A percentile compares a stretch with the other conserved stretches of the same genome.
These are phyloP conservation scores for Daldinia loculata DNA, from an alignment of 495 filamentous ascomycete species.

Conservation along the genomic window DNA sequence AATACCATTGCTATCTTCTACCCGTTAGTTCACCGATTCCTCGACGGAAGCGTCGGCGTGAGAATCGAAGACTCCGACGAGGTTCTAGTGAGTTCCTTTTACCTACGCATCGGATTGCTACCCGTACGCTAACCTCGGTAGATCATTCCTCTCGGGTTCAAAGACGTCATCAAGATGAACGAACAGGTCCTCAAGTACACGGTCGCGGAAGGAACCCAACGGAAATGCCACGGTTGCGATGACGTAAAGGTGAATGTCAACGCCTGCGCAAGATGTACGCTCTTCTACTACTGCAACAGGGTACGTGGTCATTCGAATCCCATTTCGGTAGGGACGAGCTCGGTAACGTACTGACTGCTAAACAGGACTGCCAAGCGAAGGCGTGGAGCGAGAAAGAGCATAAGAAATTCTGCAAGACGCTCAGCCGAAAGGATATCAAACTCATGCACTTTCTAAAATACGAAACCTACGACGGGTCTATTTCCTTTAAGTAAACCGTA, in stretches of 20 bases:
- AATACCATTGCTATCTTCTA: slow-evolving; percentile 37
- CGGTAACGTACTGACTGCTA: background rate
- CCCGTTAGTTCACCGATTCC: slow-evolving; percentile 12
- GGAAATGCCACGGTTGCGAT: slow-evolving; percentile 23
- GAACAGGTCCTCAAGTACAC: slow-evolving; percentile 24
- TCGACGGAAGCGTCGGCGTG: slow-evolving; percentile 19
- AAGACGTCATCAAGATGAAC: slow-evolving; percentile 30
- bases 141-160: slow-evolving; percentile 22
- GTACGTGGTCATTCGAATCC: background rate
- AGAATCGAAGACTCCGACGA: slow-evolving; percentile 25
- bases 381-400: slow-evolving; percentile 27
- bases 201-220: background rate
- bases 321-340: background rate
- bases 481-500: background rate
- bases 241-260: slow-evolving; percentile 8
- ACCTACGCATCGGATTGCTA: background rate
- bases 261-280: slow-evolving; percentile 15
- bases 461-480: background rate
- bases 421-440: slow-evolving; percentile 16
- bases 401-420: slow-evolving; percentile 29
- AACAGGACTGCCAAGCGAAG: slow-evolving; percentile 27
- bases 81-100: slow-evolving; percentile 5
- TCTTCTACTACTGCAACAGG: slow-evolving; percentile 30
- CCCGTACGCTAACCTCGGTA: background rate
- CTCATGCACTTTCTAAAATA: slow-evolving; percentile 27